Evolutionary conservation across 495 filamentous ascomycete genomes (phyloP).

Genomic region (Neurospora cerealis): DNA sequence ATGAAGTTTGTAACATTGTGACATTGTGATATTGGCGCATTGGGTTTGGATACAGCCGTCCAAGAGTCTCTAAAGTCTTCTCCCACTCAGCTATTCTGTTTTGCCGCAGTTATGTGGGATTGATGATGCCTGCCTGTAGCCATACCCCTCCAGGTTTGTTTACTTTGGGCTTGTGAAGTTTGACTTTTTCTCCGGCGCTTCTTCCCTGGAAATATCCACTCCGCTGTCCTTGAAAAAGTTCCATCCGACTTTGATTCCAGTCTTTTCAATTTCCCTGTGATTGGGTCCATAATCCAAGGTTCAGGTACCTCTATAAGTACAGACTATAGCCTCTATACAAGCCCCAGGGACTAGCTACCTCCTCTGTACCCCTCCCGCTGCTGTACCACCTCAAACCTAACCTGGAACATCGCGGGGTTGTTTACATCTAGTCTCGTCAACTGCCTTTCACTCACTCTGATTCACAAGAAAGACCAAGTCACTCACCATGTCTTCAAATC

Average conservation of each 20-base stretch:
- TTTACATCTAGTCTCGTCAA: not conserved
- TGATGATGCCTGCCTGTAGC: not conserved
- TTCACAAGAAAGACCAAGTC: not conserved
- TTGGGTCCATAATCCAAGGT: not conserved
- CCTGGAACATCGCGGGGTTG: not conserved
- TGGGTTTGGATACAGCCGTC: not conserved
- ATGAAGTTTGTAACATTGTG: not conserved
- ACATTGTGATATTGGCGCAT: not conserved
- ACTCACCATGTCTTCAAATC: slow-evolving; percentile 13
- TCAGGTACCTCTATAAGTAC: not conserved
- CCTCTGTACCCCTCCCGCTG: not conserved
- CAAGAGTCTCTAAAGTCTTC: too few species aligned
- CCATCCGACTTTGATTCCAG: not conserved
- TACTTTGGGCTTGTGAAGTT: not conserved
- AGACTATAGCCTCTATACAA: not conserved
- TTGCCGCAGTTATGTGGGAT: too few species aligned
- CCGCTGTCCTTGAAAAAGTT: not conserved
- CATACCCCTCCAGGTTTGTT: not conserved
- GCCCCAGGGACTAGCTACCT: not conserved
- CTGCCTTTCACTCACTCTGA: not conserved
- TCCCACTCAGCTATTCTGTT: too few species aligned
- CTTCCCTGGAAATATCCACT: not conserved
- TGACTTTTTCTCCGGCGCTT: not conserved
- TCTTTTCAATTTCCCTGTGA: not conserved
- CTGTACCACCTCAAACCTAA: not conserved